Evolutionary conservation across 345 rosid genomes (phyloP), one percentile per base, ranked within the genome.

Genomic region (Hypericum perforatum): DNA sequence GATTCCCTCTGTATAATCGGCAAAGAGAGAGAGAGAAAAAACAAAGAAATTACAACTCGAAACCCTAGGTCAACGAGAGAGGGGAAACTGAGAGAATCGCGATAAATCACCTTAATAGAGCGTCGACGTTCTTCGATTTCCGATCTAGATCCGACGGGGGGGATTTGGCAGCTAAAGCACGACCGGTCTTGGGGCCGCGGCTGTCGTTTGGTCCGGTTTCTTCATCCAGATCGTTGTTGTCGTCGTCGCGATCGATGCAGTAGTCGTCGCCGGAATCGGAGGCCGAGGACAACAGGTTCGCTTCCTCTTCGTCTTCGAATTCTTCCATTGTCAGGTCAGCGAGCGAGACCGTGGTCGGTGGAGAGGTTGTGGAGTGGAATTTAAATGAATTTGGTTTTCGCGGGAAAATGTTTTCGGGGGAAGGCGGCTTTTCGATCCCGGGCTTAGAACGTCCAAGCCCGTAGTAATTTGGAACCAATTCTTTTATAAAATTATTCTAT

Each of bases 61-160:
- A 22, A 22, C 32, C 32, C 32, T 22, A 22, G 32, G 32, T 22
- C 32, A 4, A 22, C 32, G 32, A 22, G 32, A 22, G 32, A 4
- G 11, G 13, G 42, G 9, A 15, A 47, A 9, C 38, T 57, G 4
- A 37, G 10, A 7, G 39, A 38, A 40, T 8, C 40, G 12, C 16
- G 16, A 16, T 41, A 63, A 61, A 53, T 41, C 45, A 92, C 98
- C 96, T 92, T 58, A 92, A 3, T 4, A 91, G 92, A 66, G 89
- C 95, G 46, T 88, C 86, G 1, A 92, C 91, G 69, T 92, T 92
- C 82, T 79, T 65, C 42, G 87, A 92, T 70, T 88, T 92, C 55
- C 76, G 75, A 55, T 84, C 91, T 60, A 64, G 76, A 63, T 78
- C 77, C 32, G 78, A 63, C 47, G 78, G 55, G 32, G 71, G 63